These are phyloP conservation scores for Trypanosoma theileri DNA, from an alignment of 208 protist species.

Conservation along the genomic window DNA sequence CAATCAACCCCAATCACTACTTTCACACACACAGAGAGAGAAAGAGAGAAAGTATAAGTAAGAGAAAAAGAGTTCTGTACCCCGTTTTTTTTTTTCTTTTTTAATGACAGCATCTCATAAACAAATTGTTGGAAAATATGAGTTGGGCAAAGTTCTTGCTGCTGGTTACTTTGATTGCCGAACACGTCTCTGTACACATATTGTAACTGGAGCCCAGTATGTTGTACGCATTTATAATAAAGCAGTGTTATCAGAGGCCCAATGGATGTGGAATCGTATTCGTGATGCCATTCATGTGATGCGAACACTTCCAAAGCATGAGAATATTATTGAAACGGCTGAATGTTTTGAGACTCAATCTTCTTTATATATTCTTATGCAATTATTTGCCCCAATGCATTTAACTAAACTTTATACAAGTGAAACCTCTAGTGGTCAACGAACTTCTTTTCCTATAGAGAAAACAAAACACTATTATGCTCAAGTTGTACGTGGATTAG, in stretches of 20 bases:
- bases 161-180: conserved; percentile 85
- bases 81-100: conserved; percentile 10
- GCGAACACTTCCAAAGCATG: conserved; percentile 75
- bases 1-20: too few relatives aligned
- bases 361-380: conserved; percentile 87
- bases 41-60: too few relatives aligned
- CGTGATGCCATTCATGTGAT: conserved; percentile 79
- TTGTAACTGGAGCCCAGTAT: conserved; percentile 74
- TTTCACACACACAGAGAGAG: too few relatives aligned
- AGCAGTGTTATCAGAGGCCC: conserved; percentile 56
- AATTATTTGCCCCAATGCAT: conserved; percentile 71
- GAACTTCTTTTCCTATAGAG: conserved; percentile 20
- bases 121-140: conserved; percentile 85
- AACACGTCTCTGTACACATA: conserved; percentile 77
- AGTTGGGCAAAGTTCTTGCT: conserved; percentile 72
- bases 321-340: conserved; percentile 82
- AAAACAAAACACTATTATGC: conserved; percentile 51
- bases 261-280: conserved; percentile 87
- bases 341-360: conserved; percentile 85
- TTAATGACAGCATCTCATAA: conserved; percentile 21
- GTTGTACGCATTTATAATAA: conserved; percentile 87
- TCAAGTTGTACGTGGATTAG: conserved; percentile 69
- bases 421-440: conserved; percentile 20
- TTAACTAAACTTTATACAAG: conserved; percentile 62
- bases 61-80: too few relatives aligned